Percentiles rank a stretch among this genome's conserved stretches.
Conservation (phyloP, 108 stramenopile species). For the Nitzschia sp. region DNA sequence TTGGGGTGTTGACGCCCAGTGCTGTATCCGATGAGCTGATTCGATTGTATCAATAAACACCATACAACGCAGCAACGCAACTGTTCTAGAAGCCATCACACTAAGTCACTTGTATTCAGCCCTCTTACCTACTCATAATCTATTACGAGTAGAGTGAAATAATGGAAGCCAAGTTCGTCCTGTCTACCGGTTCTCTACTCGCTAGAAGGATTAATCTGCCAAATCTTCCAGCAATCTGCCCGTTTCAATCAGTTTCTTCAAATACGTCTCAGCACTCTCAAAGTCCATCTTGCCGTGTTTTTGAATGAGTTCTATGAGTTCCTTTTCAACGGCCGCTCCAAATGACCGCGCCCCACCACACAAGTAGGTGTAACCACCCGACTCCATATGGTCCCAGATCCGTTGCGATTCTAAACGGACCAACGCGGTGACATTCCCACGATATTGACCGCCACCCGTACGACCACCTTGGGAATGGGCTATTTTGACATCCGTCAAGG, state of each 20-base stretch:
- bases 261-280: conserved; percentile 50
- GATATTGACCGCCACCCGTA: conserved; percentile 9
- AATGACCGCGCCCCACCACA: conserved; percentile 73
- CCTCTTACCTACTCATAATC: no score
- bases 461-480: conserved; percentile 34
- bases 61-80: no score
- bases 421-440: conserved; percentile 44
- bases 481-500: conserved; percentile 44
- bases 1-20: conserved; percentile 96
- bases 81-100: no score
- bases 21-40: conserved; percentile 98
- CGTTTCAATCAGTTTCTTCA: conserved; percentile 43
- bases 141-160: no score
- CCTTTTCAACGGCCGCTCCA: conserved; percentile 58
- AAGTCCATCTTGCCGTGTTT: conserved; percentile 45
- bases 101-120: no score
- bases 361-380: conserved; percentile 54
- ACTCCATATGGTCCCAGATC: conserved; percentile 39
- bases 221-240: conserved; percentile 22
- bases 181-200: no score
- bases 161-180: no score
- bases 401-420: conserved; percentile 27
- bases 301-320: conserved; percentile 51
- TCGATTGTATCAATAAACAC: conserved; percentile 90
- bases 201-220: conserved; percentile 16